Base-by-base conservation (phyloP, 768 basidiomycete genomes). In the Phanerodontia chrysosporium region DNA sequence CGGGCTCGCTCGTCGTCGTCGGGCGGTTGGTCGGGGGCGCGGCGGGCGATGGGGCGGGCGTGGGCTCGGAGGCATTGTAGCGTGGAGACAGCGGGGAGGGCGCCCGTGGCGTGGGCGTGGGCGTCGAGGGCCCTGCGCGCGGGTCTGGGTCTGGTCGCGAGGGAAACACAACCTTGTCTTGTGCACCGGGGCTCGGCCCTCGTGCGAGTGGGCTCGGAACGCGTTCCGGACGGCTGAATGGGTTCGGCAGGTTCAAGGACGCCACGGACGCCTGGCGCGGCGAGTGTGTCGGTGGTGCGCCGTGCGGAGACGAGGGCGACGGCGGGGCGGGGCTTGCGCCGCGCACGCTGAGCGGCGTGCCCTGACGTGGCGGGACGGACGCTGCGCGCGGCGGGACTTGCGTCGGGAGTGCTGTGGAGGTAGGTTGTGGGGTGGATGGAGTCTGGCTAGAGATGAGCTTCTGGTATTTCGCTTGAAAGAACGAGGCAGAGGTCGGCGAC, bases 401-500 rank as follows among this genome's bases (percentile, higher is more conserved):
- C 10, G 32, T 35, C 16, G 58, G 51, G 7, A 49, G 22, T 21
- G 57, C 24, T 3, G 10, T 21, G 18, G 45, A 62, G 48, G 49
- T 55, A 49, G 30, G 51, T 35, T 62, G 66, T 27, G 59, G 28
- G 45, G 45, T 7, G 62, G 62, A 42, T 58, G 49, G 48, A 14
- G 30, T 58, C 48, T 52, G 63, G 39, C 55, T 49, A 29, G 66
- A 66, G 28, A 81, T 75, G 62, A 78, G 75, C 61, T 74, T 73
- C 67, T 82, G 82, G 28, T 82, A 75, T 28, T 79, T 77, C 48
- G 74, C 72, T 16, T 84, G 83, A 24, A 83, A 71, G 39, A 84
- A 77, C 14, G 81, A 67, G 22, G 75, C 67, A 16, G 76, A 73
- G 55, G 73, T 70, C 28, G 76, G 77, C 22, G 81, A 75, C 67